phyloP scores from a whole-genome alignment of 768 basidiomycete genomes.

The Boletus pseudo-olivaceus region DNA sequence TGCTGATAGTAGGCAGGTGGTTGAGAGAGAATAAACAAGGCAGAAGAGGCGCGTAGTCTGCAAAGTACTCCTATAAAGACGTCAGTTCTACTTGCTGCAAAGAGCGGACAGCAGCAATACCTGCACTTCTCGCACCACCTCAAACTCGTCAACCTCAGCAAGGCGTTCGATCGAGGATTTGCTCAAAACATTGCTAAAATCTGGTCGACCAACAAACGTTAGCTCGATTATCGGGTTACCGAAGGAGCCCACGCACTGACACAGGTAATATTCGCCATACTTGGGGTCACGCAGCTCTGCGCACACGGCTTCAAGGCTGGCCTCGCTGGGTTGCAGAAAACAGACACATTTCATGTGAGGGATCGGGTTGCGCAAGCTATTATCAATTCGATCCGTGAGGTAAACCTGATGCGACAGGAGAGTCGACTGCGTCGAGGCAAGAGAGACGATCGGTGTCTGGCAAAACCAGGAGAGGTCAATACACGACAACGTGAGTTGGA shows the following conservation, averaged over 20 bases:
- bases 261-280: conserved; percentile 98
- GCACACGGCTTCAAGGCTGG: conserved; percentile 79
- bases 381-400: conserved; percentile 96
- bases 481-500: background rate
- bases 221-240: conserved; percentile 15
- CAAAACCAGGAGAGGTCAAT: conserved; percentile 6
- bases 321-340: conserved; percentile 80
- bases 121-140: conserved; percentile 96
- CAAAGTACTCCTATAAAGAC: conserved; percentile 83
- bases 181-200: conserved; percentile 92
- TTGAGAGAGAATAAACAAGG: conserved; percentile 87
- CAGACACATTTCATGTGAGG: conserved; percentile 97
- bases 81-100: background rate
- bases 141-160: conserved; percentile 92
- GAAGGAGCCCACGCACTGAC: conserved; percentile 80
- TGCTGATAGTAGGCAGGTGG: conserved; percentile 57
- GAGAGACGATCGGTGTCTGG: conserved; percentile 94
- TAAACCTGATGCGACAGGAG: conserved; percentile 95
- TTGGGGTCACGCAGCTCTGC: conserved; percentile 84
- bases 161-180: conserved; percentile 90
- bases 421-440: conserved; percentile 91
- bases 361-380: conserved; percentile 85
- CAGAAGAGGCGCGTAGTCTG: conserved; percentile 87
- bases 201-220: conserved; percentile 38
- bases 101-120: conserved; percentile 39